Evolutionary conservation across 768 basidiomycete genomes (phyloP), one percentile per base, ranked within the genome.

Genomic region (Coprinopsis marcescibilis): DNA sequence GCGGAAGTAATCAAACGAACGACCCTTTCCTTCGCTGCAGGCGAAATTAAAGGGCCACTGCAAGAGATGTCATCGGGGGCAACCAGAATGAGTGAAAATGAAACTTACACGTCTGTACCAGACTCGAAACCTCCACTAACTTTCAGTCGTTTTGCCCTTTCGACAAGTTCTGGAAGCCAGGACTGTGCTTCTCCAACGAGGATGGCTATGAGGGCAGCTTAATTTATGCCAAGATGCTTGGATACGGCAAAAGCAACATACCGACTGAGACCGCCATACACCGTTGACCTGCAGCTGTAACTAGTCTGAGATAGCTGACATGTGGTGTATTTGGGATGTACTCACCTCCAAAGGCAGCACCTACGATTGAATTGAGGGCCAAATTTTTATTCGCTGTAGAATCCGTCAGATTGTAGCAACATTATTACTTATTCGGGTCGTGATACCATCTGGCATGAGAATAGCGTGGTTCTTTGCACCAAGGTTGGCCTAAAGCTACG

Each of bases 381-480:
- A 89, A 73, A 55, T 96, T 94, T 64, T 85, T 89, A 69, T 95
- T 98, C 17, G 93, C 93, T 88, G 42, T n/a, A 29, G 15, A 35
- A 4, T 41, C 39, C 38, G 39, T 42, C 33, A 27, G 17, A 35
- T 35, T 42, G 30, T 43, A 29, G 0, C 23, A 45, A 32, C 41
- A 7, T 24, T 33, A 33, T 4, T 21, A 15, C 19, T 8, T 15
- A 37, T 32, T 23, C 19, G 19, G 17, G 21, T 11, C 7, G 58
- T n/a, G 74, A 46, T 51, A 94, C 92, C 89, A 65, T 96, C 93
- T 15, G 91, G 87, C 89, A 95, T 92, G 55, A 95, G 63, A 12
- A 95, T 77, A 14, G 83, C 90, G 64, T 95, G 93, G 57, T 95
- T 98, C 71, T 99, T 99, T 23, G 95, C 95, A n/a, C 95, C 95